These are phyloP conservation scores for Aspergillus intermedius DNA, from an alignment of 2,329 filamentous ascomycete genomes.

Conservation along the genomic window DNA sequence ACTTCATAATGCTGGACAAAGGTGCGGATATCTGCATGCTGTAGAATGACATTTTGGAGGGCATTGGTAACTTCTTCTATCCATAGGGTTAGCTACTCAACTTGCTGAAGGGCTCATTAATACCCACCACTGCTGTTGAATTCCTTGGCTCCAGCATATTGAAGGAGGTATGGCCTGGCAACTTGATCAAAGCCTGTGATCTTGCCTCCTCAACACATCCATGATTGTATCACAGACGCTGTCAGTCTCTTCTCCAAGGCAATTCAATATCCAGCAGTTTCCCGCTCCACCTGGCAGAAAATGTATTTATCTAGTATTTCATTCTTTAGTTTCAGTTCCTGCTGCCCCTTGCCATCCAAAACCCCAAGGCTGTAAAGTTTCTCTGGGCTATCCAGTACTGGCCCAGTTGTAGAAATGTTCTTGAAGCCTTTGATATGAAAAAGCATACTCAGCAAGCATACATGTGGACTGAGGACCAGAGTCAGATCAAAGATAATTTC, in stretches of 20 bases:
- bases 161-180: conserved; percentile 27
- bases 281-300: conserved; percentile 21
- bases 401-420: background rate
- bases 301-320: conserved; percentile 27
- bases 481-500: conserved; percentile 32
- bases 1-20: conserved; percentile 11
- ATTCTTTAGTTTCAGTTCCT: conserved; percentile 26
- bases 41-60: conserved; percentile 19
- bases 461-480: conserved; percentile 31
- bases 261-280: conserved; percentile 19
- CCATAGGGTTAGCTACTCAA: conserved; percentile 6
- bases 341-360: conserved; percentile 23
- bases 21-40: conserved; percentile 10
- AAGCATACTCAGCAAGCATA: conserved; percentile 23
- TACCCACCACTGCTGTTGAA: conserved; percentile 36
- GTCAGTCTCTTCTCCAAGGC: conserved; percentile 18
- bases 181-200: conserved; percentile 28
- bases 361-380: conserved; percentile 32
- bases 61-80: conserved; percentile 17
- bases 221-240: conserved; percentile 16
- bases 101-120: conserved; percentile 11
- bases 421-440: background rate
- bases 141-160: conserved; percentile 29
- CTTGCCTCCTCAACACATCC: conserved; percentile 22
- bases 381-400: conserved; percentile 21